Base-by-base conservation (phyloP, 257 asterid species). In the Nicotiana tabacum region DNA sequence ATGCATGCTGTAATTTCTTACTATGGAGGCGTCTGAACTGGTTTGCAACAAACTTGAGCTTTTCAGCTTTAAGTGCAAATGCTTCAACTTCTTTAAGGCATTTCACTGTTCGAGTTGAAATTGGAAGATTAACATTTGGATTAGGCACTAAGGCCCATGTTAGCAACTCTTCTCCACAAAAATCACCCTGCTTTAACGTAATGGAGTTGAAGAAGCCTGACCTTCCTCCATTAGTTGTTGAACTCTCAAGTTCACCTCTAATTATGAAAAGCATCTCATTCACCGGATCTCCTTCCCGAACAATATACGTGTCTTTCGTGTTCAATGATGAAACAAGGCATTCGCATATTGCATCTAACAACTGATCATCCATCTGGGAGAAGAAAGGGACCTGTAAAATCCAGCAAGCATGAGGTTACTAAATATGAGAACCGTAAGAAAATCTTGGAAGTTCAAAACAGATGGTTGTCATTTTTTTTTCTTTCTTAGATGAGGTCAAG, bases 281-380 rank as follows among this genome's bases (percentile, higher is more conserved):
- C 16, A 94, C 99, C 0, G 97, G 98, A 69, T 94, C 97, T 2
- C 97, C 97, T 85, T 96, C 97, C 4, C 97, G 93, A 6, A 96
- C 93, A 37, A 96, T 85, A 90, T 82, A 90, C 0, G 98, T 94
- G 69, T 88, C 92, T 88, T 87, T 91, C 0, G 97, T 94, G 91
- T 91, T 90, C 62, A 95, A 67, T n/a, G 97, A 94, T 56, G 98
- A 89, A 16, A 91, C 95, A 0, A 94, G 91, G n/a, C 97, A 97
- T 84, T 92, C 97, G 5, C 99, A 94, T 84, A 95, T 92, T 13
- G 99, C 99, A 55, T 94, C 98, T 68, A 96, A 77, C 46, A 96
- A 93, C 66, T 90, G 97, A 69, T 93, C 93, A 79, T 95, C 98
- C 98, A 95, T 95, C 86, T 92, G 89, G 3, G 98, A 91, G 89